Base-by-base conservation (phyloP, 768 basidiomycete genomes). In the Russula virescens region DNA sequence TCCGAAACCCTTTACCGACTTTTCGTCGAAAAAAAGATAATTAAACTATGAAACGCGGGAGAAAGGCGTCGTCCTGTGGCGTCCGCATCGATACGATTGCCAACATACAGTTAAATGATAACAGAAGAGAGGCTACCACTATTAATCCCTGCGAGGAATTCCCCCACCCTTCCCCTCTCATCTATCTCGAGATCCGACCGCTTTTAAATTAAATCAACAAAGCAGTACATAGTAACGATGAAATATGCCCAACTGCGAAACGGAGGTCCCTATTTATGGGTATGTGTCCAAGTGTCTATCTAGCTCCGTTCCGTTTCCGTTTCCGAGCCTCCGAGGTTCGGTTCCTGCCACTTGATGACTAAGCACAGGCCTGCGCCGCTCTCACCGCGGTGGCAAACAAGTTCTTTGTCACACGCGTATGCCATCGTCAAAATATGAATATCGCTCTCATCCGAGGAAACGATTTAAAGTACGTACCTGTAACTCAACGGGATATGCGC, bases 301-400 rank as follows among this genome's bases (percentile, higher is more conserved):
- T n/a, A 43, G 3, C 14, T 43, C 14, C 18, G 14, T 19, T 13
- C n/a, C n/a, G n/a, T n/a, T n/a, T n/a, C n/a, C n/a, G n/a, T n/a
- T n/a, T n/a, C n/a, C n/a, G n/a, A n/a, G n/a, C n/a, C n/a, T 16
- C 13, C 8, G 23, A 28, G 25, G 49, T 46, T 38, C 38, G 38
- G 10, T 11, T 38, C 38, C 13, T 38, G 13, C 43, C 16, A 18
- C 28, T 38, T 21, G 26, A 38, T 16, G n/a, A 47, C 35, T 50
- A 62, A 45, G 53, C 26, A 18, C 25, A 42, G 45, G 55, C 34
- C 48, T 50, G 61, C n/a, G 50, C 50, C 19, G 61, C 61, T 28
- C 25, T 51, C 16, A 25, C 26, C 21, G 55, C 61, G 7, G 45
- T 46, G 7, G 50, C n/a, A 21, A 58, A 35, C 55, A 62, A 25